Evolutionary conservation across 768 basidiomycete species (phyloP), one percentile per base, ranked within the genome.

Genomic region (Antrodiella citrinella): DNA sequence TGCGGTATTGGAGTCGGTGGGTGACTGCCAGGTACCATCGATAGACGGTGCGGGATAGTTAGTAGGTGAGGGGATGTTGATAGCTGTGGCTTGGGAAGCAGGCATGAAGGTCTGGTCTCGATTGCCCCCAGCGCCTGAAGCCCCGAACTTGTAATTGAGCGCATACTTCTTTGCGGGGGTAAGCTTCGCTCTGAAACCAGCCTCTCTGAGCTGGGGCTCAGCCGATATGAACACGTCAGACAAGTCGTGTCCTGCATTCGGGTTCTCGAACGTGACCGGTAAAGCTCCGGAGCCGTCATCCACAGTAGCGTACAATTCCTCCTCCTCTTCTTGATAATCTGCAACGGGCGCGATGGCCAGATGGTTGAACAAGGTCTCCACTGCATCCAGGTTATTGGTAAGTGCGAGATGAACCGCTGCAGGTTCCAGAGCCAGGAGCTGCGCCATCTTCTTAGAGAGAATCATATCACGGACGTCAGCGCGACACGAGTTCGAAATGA

Each of bases 141-240:
- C 7, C 7, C 30, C 30, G 15, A 35, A 35, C 15, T 35, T 35
- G 30, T 35, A 35, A 15, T 35, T 35, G 7, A 35, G 30, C 30
- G 7, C 7, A 15, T 7, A 35, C 30, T 35, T 35, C 30, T 35
- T 7, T 35, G 30, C 15, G 15, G 7, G 13, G 47, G 48, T 51
- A 40, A 56, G 5, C 15, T 11, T 52, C 7, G 18, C 57, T 45
- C 3, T 50, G 35, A 3, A 57, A 41, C 35, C 26, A 39, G 22
- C 11, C 46, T 20, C 56, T 54, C 7, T 42, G 35, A 3, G 56
- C 43, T 35, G 30, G 7, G 21, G 25, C 2, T 12, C 44, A 57
- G n/a, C 26, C 26, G 12, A 48, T 48, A 1, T 42, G 42, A n/a
- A 57, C 55, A 2, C 30, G 30, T 35, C 30, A 7, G 7, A 7